Evolutionary conservation across 495 filamentous ascomycete species (phyloP).

Genomic region (Tuber microsphaerosporum): DNA sequence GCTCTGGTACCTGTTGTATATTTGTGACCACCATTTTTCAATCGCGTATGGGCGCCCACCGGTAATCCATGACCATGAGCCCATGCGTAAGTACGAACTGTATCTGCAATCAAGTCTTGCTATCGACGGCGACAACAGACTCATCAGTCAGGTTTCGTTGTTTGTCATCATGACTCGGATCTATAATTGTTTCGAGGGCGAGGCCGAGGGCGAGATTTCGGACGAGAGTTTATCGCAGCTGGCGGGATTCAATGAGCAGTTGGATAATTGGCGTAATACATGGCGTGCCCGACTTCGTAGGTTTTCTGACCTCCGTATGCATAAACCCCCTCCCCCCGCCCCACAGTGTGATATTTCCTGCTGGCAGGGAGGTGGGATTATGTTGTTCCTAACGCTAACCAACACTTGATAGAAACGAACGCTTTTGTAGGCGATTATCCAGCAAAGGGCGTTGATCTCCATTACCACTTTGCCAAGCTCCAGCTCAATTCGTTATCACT

Average conservation of each 20-base stretch:
- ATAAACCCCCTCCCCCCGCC: neutral
- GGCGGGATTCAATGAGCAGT: slow-evolving; percentile 50
- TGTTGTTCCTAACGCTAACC: slow-evolving; percentile 19
- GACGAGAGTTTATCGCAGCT: slow-evolving; percentile 52
- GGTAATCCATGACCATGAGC: slow-evolving; percentile 49
- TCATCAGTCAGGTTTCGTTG: slow-evolving; percentile 53
- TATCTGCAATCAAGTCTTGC: slow-evolving; percentile 49
- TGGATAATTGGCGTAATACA: slow-evolving; percentile 54
- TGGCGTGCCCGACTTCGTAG: slow-evolving; percentile 52
- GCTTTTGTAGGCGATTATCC: slow-evolving; percentile 53
- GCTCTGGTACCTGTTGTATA: slow-evolving; percentile 45
- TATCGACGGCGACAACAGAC: slow-evolving; percentile 50
- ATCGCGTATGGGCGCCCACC: slow-evolving; percentile 46
- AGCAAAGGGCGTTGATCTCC: slow-evolving; percentile 54
- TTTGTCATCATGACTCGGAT: slow-evolving; percentile 55
- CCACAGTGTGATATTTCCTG: neutral
- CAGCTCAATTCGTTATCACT: slow-evolving; percentile 56
- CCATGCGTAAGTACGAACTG: slow-evolving; percentile 50
- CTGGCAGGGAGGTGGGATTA: slow-evolving; percentile 1
- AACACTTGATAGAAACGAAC: slow-evolving; percentile 45
- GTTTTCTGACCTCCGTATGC: slow-evolving; percentile 24
- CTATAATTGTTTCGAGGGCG: slow-evolving; percentile 54
- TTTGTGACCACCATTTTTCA: slow-evolving; percentile 47
- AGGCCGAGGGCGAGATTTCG: slow-evolving; percentile 50
- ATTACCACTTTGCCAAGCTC: slow-evolving; percentile 57